These are phyloP conservation scores for Neophaeococcomyces mojaviensis DNA, from an alignment of 2,329 filamentous ascomycete genomes.

Conservation along the genomic window DNA sequence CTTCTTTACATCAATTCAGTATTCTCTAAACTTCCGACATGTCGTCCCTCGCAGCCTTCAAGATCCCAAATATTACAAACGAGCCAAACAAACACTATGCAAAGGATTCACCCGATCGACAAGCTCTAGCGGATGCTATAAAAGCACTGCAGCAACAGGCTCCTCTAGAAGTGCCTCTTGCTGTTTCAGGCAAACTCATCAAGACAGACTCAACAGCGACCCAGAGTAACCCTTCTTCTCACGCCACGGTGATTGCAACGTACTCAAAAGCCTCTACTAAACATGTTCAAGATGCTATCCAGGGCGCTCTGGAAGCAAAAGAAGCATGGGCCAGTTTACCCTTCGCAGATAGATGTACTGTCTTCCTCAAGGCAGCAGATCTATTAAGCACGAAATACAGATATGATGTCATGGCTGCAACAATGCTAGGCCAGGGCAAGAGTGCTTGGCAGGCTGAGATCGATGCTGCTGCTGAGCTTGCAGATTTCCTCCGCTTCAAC, in stretches of 20 bases:
- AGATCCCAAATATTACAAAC: too few relatives aligned
- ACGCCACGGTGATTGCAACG: slow-evolving; percentile 29
- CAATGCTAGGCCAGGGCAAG: slow-evolving; percentile 38
- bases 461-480: slow-evolving; percentile 30
- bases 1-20: too few relatives aligned
- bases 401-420: slow-evolving; percentile 32
- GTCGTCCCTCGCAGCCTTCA: too few relatives aligned
- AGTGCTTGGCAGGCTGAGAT: slow-evolving; percentile 36
- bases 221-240: slow-evolving; percentile 28
- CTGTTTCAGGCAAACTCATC: neutral
- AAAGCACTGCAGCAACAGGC: slow-evolving; percentile 26
- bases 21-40: too few relatives aligned
- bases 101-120: slow-evolving; percentile 26
- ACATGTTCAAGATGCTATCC: slow-evolving; percentile 27
- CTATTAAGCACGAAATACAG: slow-evolving; percentile 26
- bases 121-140: slow-evolving; percentile 26
- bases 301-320: slow-evolving; percentile 28
- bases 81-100: slow-evolving; percentile 15
- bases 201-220: neutral
- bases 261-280: slow-evolving; percentile 27
- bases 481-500: slow-evolving; percentile 32
- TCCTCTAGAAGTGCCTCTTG: slow-evolving; percentile 27
- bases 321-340: slow-evolving; percentile 28
- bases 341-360: slow-evolving; percentile 30
- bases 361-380: slow-evolving; percentile 30